Percentiles rank a stretch among this genome's conserved stretches.
Conservation (phyloP, 2,329 filamentous ascomycete species). For the Colletotrichum spinosum region DNA sequence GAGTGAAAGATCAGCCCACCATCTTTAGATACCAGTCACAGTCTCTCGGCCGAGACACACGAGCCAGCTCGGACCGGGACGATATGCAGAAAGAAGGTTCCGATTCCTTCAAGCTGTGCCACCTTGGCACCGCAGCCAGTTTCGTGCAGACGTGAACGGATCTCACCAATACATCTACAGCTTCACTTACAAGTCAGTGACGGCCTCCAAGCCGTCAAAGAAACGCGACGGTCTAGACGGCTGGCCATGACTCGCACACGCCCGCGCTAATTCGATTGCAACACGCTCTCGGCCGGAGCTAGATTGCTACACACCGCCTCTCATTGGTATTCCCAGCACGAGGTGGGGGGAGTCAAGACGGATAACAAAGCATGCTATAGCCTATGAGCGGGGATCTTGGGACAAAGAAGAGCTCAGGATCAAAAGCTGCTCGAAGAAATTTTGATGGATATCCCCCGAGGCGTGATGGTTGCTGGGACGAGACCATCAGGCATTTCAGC, state of each 20-base stretch:
- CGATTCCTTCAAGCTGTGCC: conserved; percentile 1
- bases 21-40: not conserved
- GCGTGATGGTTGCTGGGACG: not conserved
- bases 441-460: not conserved
- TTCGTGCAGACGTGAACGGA: not conserved
- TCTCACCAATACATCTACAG: not conserved
- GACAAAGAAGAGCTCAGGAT: conserved; percentile 22
- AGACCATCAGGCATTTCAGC: not conserved
- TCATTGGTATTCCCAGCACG: conserved; percentile 5
- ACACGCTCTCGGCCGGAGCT: not conserved
- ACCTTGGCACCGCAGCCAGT: conserved; percentile 3
- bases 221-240: no score
- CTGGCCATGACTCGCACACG: not conserved
- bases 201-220: no score
- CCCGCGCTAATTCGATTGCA: not conserved
- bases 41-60: not conserved
- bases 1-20: no score
- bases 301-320: not conserved
- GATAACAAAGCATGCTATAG: not conserved
- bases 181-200: not conserved
- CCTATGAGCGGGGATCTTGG: conserved; percentile 11
- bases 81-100: not conserved
- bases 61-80: not conserved
- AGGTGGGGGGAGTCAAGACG: conserved; percentile 17
- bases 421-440: conserved; percentile 5